Percentiles rank a stretch among this genome's conserved stretches.
Evolutionary conservation across 2,329 filamentous ascomycete genomes (phyloP).

Genomic region (Fusarium zealandicum): DNA sequence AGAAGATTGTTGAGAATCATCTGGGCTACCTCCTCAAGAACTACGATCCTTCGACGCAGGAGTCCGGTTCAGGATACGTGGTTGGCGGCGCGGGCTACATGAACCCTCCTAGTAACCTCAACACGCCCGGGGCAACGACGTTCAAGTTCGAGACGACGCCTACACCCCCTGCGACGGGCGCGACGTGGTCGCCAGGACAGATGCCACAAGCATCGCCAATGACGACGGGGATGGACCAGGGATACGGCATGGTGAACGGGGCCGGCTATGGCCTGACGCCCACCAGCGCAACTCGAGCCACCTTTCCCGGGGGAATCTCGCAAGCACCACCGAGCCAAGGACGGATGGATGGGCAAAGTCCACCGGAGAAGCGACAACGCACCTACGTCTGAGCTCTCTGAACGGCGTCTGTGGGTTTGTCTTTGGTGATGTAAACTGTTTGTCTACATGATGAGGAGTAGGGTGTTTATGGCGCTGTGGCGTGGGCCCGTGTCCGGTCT

Average conservation of each 20-base stretch:
- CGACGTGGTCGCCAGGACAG: slow-evolving; percentile 62
- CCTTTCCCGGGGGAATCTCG: slow-evolving; percentile 37
- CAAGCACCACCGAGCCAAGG: slow-evolving; percentile 33
- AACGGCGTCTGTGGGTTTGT: slow-evolving; percentile 2
- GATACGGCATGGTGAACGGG: slow-evolving; percentile 56
- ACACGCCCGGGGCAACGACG: slow-evolving; percentile 34
- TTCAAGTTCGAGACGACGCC: slow-evolving; percentile 65
- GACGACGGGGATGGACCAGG: slow-evolving; percentile 51
- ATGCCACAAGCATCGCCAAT: slow-evolving; percentile 59
- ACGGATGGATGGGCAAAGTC: slow-evolving; percentile 52
- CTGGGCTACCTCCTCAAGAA: slow-evolving; percentile 81
- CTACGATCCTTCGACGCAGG: slow-evolving; percentile 55
- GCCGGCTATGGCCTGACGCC: slow-evolving; percentile 49
- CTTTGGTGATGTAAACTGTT: slow-evolving; percentile 25
- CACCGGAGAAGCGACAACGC: slow-evolving; percentile 61
- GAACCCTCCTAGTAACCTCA: slow-evolving; percentile 43
- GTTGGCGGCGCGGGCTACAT: slow-evolving; percentile 47
- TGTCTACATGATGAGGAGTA: slow-evolving; percentile 35
- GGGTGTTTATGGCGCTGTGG: slow-evolving; percentile 35
- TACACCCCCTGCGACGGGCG: slow-evolving; percentile 57
- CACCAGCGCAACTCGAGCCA: slow-evolving; percentile 41
- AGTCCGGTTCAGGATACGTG: slow-evolving; percentile 46
- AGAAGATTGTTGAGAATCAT: slow-evolving; percentile 87
- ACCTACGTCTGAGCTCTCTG: slow-evolving; percentile 35
- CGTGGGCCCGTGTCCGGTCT: slow-evolving; percentile 1